Evolutionary conservation across 768 basidiomycete genomes (phyloP).

Genomic region (Tephrocybe sp.): DNA sequence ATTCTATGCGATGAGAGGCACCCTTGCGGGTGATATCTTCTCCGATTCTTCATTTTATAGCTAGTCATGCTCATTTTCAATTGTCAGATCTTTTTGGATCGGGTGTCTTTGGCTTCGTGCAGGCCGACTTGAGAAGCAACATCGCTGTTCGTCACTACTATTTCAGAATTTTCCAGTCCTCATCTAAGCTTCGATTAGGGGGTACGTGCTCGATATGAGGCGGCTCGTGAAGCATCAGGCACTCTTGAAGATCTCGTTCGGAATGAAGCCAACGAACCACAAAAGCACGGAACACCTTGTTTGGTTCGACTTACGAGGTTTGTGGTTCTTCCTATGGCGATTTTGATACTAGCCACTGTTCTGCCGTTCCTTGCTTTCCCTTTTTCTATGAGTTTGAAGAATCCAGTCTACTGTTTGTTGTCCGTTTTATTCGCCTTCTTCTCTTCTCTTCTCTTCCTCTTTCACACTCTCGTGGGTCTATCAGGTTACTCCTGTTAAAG

Average conservation of each 20-base stretch:
- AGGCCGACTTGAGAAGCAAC: conserved; percentile 68
- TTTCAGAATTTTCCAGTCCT: not conserved
- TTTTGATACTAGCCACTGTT: no score
- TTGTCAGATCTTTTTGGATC: conserved; percentile 63
- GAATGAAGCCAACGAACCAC: conserved; percentile 43
- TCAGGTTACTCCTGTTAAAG: no score
- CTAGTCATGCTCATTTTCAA: not conserved
- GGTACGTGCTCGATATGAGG: conserved; percentile 56
- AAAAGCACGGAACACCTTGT: conserved; percentile 56
- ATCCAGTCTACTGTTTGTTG: no score
- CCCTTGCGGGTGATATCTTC: not conserved
- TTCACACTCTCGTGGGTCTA: no score
- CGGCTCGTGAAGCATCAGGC: conserved; percentile 38
- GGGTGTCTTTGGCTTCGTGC: conserved; percentile 72
- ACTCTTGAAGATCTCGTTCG: conserved; percentile 65
- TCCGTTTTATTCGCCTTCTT: no score
- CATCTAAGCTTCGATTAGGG: conserved; percentile 35
- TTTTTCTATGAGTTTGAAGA: no score
- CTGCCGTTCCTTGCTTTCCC: no score
- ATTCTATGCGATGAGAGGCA: no score
- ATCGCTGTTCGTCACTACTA: conserved; percentile 47
- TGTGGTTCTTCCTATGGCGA: conserved; percentile 25
- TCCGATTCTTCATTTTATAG: not conserved
- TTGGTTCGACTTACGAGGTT: conserved; percentile 69
- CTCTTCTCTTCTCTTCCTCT: no score